Evolutionary conservation across 2,329 filamentous ascomycete genomes (phyloP), one percentile per base, ranked within the genome.

Genomic region (Beauveria asiatica): DNA sequence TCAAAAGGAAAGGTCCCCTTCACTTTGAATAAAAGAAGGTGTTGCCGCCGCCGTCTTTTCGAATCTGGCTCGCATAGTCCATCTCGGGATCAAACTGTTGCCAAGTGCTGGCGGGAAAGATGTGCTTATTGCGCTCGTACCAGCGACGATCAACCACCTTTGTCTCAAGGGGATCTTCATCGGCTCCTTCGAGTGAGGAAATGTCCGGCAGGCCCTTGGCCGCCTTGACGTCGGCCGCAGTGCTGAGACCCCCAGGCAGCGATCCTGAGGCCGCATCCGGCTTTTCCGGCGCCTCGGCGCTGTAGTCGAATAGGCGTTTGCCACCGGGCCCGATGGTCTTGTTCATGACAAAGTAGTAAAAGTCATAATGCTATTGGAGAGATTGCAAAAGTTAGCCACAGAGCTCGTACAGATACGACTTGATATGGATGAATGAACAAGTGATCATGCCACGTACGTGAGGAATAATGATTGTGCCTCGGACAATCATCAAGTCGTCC

Each of bases 61-160:
- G 83, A 44, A 92, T 83, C 66, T 90, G 85, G 64, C 79, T 82
- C 69, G 84, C 82, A 75, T 96, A 96, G 68, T 97, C 89, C 73
- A 89, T 90, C 63, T 90, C 90, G 0, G 92, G 88, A 65, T 96
- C 92, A 72, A 96, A 99, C 64, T 96, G 89, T 67, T 92, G 90
- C 94, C 94, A 99, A 51, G 93, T 83, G 70, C 90, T 97, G 21
- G 93, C 93, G 0, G 94, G 94, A 72, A 93, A 99, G 61, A 99
- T 97, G 73, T 99, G 94, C 75, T 97, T 99, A 72, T 97, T 97
- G 69, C 87, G 84, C 77, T 97, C 92, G 72, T 97, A 99, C 94
- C 94, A 99, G 62, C 94, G 80, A 62, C 94, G 83, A 76, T 99
- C 93, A 4, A 99, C 93, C 3, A 99, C 92, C 71, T 97, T 97